phyloP scores from a whole-genome alignment of 2,329 filamentous ascomycete species.

The Reticulascus tulasneorum region DNA sequence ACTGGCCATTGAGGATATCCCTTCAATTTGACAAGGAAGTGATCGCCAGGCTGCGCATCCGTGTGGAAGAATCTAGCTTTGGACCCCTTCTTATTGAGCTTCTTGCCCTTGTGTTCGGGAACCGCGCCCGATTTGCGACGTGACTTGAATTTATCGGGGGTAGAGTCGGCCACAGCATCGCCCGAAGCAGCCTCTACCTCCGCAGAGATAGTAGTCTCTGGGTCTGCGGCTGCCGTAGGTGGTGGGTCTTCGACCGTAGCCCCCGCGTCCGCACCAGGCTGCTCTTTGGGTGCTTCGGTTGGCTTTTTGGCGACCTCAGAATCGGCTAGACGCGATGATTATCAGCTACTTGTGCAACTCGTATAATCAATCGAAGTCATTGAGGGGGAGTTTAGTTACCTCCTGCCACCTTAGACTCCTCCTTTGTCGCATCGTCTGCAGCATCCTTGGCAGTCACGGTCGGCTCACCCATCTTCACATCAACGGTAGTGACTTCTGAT shows the following conservation, averaged over 20 bases:
- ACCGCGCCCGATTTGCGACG: conserved; percentile 71
- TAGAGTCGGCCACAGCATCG: conserved; percentile 25
- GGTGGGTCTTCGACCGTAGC: conserved; percentile 71
- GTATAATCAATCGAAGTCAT: conserved; percentile 1
- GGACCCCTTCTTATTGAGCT: conserved; percentile 81
- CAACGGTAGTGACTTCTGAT: conserved; percentile 15
- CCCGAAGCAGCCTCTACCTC: conserved; percentile 25
- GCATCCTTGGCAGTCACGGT: conserved; percentile 19
- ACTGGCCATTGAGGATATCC: conserved; percentile 93
- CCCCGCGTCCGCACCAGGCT: conserved; percentile 29
- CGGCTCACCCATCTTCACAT: conserved; percentile 22
- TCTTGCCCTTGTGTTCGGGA: conserved; percentile 68
- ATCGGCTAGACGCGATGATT: too few species aligned
- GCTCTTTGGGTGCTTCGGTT: conserved; percentile 24
- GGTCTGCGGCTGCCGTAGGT: conserved; percentile 19
- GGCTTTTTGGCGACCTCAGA: too few species aligned
- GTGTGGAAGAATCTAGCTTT: conserved; percentile 67
- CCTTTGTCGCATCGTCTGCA: conserved; percentile 15
- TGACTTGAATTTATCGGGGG: conserved; percentile 40
- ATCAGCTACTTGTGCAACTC: conserved; percentile 22
- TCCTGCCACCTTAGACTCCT: conserved; percentile 22
- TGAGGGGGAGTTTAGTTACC: conserved; percentile 30
- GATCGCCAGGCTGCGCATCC: conserved; percentile 84
- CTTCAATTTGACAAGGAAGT: conserved; percentile 90
- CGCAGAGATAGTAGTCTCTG: conserved; percentile 14